phyloP scores from a whole-genome alignment of 2,329 filamentous ascomycete genomes.

The Fusarium algeriense region DNA sequence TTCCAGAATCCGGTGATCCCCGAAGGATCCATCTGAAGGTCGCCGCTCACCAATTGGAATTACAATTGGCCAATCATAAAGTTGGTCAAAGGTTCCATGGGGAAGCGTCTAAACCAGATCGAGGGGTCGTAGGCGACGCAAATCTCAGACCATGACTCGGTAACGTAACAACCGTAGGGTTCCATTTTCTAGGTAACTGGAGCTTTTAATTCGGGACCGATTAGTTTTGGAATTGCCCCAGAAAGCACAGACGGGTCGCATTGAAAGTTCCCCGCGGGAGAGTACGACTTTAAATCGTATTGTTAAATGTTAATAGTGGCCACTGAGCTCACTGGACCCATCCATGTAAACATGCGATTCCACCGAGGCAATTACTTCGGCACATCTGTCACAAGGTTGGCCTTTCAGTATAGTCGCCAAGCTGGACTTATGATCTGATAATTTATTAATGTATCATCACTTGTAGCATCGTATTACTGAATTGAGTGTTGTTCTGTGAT shows the following conservation, averaged over 20 bases:
- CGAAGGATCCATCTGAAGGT: slow-evolving; percentile 5
- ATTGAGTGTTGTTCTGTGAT: too few relatives aligned
- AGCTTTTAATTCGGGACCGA: background rate
- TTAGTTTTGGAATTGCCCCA: slow-evolving; percentile 5
- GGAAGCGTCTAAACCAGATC: background rate
- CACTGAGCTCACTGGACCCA: background rate
- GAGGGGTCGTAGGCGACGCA: slow-evolving; percentile 10
- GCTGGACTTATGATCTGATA: too few relatives aligned
- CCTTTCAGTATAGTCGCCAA: too few relatives aligned
- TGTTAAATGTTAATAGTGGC: background rate
- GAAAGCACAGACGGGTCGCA: background rate
- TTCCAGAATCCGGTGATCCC: slow-evolving; percentile 20
- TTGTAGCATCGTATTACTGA: too few relatives aligned
- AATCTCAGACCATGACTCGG: slow-evolving; percentile 20
- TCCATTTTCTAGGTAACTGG: slow-evolving; percentile 11
- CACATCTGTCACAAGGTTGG: too few relatives aligned
- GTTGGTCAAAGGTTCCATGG: background rate
- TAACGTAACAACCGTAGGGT: background rate
- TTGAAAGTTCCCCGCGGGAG: background rate
- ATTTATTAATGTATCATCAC: too few relatives aligned
- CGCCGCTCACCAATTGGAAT: background rate
- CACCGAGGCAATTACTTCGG: background rate
- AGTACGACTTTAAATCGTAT: background rate
- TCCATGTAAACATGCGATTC: background rate
- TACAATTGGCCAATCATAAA: background rate